Evolutionary conservation across 768 basidiomycete genomes (phyloP), one percentile per base, ranked within the genome.

Genomic region (Naematelia encephala): DNA sequence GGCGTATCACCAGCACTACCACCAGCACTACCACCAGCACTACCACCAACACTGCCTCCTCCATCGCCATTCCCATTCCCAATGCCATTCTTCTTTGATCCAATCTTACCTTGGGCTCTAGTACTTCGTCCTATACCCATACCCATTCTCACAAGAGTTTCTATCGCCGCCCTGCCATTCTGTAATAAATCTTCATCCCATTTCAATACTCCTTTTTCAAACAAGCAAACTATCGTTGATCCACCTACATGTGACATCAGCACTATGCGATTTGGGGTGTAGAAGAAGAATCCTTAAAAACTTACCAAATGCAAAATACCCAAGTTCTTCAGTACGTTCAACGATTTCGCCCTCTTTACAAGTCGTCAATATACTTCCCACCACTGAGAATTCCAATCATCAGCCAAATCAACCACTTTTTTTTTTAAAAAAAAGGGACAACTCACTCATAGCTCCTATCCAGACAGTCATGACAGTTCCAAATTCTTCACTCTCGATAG

Each of bases 221-320:
- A 92, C 16, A 97, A 76, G 45, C 90, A 78, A 42, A 98, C 92
- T 62, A 96, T 89, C 11, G 92, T 93, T 26, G 90, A 93, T 0
- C 91, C 92, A 56, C 90, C 89, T 91, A 42, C 27, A 23, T 34
- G 3, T 11, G 10, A 11, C 25, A 2, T 1, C 22, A 28, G 5
- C 19, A 25, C 16, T 21, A 21, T 16, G 42, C 29, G 26, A 8
- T 21, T 44, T 44, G 5, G 4, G 12, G 16, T 4, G n/a, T 12
- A 16, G 16, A 16, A 8, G 34, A 16, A 39, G 16, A 39, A 8
- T 39, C 16, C 51, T 5, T 44, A 16, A 25, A 53, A 49, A 79
- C 85, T 3, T 54, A 89, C 93, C 94, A 68, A 97, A 98, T 0
- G 91, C 92, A 70, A 97, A 97, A 73, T 90, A 94, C 1, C 91